phyloP scores from a whole-genome alignment of 139 green algal species.

The Coelastrella sp. region DNA sequence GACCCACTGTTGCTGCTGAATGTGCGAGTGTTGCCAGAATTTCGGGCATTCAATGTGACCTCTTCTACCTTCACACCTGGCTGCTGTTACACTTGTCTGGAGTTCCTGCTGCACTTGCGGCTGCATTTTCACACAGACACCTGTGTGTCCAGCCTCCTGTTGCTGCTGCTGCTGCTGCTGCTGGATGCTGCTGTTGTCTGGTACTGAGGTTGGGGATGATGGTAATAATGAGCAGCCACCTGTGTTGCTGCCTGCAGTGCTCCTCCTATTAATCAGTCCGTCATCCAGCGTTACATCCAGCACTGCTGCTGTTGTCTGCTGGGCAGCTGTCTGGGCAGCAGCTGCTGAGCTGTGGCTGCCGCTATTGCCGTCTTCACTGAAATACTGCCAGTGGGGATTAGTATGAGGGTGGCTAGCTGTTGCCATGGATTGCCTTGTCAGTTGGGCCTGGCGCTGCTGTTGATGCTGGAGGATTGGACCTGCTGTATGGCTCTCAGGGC shows the following conservation, averaged over 20 bases:
- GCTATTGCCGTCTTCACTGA: neutral
- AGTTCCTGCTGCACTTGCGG: neutral
- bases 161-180: neutral
- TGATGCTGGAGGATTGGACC: neutral
- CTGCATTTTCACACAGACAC: neutral
- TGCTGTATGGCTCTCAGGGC: neutral
- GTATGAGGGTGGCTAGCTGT: neutral
- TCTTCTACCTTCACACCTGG: no score
- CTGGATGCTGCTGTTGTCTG: neutral
- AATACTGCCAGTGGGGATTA: neutral
- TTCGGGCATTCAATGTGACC: neutral
- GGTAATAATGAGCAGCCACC: neutral
- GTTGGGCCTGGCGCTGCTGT: neutral
- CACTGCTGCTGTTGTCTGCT: slow-evolving; percentile 10
- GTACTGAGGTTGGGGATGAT: neutral
- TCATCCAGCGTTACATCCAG: neutral
- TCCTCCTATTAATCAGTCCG: neutral
- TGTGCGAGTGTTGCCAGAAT: neutral
- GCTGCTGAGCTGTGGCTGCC: neutral
- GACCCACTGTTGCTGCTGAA: neutral
- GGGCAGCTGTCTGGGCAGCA: neutral
- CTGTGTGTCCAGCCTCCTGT: neutral
- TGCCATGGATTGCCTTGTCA: no score
- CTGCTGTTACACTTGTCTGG: neutral
- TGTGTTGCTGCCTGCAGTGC: neutral